A percentile compares a stretch with the other conserved stretches of the same genome.
Conservation (phyloP, 2,329 filamentous ascomycete genomes). For the Diplodia sapinea region DNA sequence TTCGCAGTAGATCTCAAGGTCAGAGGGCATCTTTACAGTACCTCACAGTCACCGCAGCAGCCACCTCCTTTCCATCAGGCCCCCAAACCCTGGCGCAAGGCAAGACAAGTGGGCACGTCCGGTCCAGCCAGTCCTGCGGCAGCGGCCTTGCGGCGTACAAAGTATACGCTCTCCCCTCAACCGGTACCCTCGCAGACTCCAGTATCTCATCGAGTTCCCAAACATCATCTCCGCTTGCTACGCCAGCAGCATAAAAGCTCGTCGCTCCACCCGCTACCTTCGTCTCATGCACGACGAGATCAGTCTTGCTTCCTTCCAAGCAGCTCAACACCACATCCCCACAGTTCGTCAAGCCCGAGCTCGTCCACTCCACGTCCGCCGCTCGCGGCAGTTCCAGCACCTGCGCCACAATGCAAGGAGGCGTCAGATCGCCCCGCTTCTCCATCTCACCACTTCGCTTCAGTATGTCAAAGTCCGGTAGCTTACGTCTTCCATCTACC, state of each 20-base stretch:
- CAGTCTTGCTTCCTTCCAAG: conserved; percentile 33
- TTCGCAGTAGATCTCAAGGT: not conserved
- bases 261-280: not conserved
- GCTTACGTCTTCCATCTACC: conserved; percentile 48
- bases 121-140: conserved; percentile 11
- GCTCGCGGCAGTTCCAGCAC: conserved; percentile 77
- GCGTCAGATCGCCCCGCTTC: conserved; percentile 43
- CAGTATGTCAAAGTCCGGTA: conserved; percentile 44
- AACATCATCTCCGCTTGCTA: not conserved
- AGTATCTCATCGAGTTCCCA: conserved; percentile 14
- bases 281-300: conserved; percentile 34
- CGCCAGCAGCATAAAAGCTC: conserved; percentile 5
- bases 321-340: conserved; percentile 36
- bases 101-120: conserved; percentile 19
- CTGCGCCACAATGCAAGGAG: conserved; percentile 76
- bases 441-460: conserved; percentile 10
- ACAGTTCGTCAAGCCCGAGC: conserved; percentile 59
- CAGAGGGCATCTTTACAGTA: not conserved
- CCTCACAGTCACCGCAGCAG: conserved; percentile 24
- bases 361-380: conserved; percentile 84
- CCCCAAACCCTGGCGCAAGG: conserved; percentile 33
- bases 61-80: conserved; percentile 25
- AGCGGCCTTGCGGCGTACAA: conserved; percentile 10
- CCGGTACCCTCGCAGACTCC: conserved; percentile 2
- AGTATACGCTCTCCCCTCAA: conserved; percentile 2